phyloP scores from a whole-genome alignment of 169 alveolate genomes.

The Eimeria acervulina region DNA sequence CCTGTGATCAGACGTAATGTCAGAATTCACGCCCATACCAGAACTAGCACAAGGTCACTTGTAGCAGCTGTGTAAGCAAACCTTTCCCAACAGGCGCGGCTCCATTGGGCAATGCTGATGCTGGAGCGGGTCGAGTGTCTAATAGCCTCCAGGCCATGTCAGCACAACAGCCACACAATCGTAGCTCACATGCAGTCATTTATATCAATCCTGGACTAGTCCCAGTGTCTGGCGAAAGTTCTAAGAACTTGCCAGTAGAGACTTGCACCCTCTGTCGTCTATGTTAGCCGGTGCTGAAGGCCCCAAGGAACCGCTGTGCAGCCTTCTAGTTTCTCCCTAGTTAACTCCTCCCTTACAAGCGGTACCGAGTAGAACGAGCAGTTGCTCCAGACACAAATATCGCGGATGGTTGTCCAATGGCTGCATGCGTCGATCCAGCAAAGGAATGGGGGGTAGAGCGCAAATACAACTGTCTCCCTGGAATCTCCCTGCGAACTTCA shows the following conservation, averaged over 20 bases:
- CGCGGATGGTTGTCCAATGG: neutral
- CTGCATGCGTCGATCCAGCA: slow-evolving; percentile 70
- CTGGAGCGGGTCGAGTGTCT: neutral
- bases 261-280: neutral
- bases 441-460: neutral
- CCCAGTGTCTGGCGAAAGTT: neutral
- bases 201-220: neutral
- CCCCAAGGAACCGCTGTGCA: neutral
- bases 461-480: neutral
- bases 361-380: neutral
- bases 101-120: neutral
- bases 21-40: neutral
- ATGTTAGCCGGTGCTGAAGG: neutral
- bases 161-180: neutral
- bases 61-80: neutral
- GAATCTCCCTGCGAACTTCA: neutral
- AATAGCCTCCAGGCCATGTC: neutral
- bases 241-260: neutral
- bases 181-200: neutral
- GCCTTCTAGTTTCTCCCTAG: neutral
- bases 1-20: neutral
- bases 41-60: neutral
- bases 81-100: neutral
- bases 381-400: neutral
- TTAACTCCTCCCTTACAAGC: neutral